phyloP scores from a whole-genome alignment of 2,329 filamentous ascomycete genomes.

The Calonectria ilicicola region DNA sequence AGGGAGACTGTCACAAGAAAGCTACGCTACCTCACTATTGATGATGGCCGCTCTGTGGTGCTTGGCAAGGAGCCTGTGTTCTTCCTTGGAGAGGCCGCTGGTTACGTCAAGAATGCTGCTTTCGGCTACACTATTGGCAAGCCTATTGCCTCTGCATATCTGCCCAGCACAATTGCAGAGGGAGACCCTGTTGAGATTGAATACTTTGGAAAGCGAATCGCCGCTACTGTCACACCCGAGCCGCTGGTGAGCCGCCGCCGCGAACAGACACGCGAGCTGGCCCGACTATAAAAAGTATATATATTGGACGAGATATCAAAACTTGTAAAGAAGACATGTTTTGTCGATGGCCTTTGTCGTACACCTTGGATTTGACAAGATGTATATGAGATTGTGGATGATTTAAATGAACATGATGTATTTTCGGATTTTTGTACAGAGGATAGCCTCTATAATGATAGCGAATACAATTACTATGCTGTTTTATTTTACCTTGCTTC shows the following conservation, averaged over 20 bases:
- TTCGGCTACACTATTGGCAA: conserved; percentile 71
- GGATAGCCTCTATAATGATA: conserved; percentile 1
- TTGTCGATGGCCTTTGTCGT: neutral
- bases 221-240: conserved; percentile 65
- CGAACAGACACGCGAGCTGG: neutral
- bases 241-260: conserved; percentile 43
- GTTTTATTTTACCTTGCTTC: too few relatives aligned
- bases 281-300: neutral
- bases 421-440: neutral
- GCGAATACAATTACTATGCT: conserved; percentile 2
- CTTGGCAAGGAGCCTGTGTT: conserved; percentile 74
- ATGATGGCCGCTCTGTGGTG: conserved; percentile 68
- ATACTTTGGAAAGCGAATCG: conserved; percentile 68
- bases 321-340: neutral
- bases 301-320: neutral
- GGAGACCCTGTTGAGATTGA: conserved; percentile 68
- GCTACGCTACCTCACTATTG: conserved; percentile 64
- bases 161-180: conserved; percentile 59
- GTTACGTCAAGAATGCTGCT: conserved; percentile 71
- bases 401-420: neutral
- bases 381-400: neutral
- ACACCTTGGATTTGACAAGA: neutral
- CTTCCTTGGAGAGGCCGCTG: conserved; percentile 56
- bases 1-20: conserved; percentile 48
- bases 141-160: conserved; percentile 70